These are phyloP conservation scores for Geosmithia putterillii DNA, from an alignment of 2,329 filamentous ascomycete species.

Conservation along the genomic window DNA sequence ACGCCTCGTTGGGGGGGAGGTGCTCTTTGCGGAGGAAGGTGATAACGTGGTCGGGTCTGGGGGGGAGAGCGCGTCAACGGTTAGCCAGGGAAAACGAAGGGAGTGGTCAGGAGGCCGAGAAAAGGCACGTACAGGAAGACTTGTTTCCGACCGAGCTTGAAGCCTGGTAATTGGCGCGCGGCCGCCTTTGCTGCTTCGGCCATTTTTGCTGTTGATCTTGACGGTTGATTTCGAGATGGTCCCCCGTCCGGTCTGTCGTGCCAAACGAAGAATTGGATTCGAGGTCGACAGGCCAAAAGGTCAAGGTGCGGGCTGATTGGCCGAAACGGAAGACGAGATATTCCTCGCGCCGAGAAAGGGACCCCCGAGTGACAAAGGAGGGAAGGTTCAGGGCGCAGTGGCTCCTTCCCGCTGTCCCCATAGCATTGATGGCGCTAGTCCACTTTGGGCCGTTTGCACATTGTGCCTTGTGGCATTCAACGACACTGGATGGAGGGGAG, in stretches of 20 bases:
- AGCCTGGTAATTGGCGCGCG: conserved; percentile 26
- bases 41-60: conserved; percentile 70
- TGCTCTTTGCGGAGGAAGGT: conserved; percentile 62
- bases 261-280: background rate
- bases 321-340: background rate
- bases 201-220: conserved; percentile 15
- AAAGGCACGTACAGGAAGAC: conserved; percentile 36
- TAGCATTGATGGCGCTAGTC: background rate
- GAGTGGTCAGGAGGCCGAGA: too few relatives aligned
- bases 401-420: background rate
- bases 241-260: too few relatives aligned
- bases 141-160: conserved; percentile 39
- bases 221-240: background rate
- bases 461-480: background rate
- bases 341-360: background rate
- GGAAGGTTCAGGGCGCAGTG: background rate
- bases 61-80: background rate
- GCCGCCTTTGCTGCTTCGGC: conserved; percentile 23
- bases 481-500: background rate
- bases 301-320: background rate
- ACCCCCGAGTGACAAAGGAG: background rate
- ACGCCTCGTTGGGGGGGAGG: conserved; percentile 68
- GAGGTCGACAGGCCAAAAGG: background rate
- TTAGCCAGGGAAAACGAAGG: too few relatives aligned
- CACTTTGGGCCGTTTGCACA: background rate